phyloP scores from a whole-genome alignment of 148 eudicot species.

The Rheum nobile region DNA sequence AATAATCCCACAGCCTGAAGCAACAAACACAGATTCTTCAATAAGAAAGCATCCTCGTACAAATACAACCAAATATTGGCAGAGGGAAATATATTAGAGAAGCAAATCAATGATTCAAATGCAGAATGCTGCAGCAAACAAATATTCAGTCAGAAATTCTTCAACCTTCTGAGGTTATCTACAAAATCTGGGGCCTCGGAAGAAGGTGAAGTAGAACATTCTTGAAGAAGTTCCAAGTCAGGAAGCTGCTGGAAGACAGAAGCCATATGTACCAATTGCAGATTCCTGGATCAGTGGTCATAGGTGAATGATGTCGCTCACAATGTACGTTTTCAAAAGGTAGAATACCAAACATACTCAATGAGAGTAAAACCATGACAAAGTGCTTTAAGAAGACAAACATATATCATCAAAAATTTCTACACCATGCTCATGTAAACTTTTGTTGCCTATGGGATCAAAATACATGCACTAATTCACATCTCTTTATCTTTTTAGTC shows the following conservation, averaged over 20 bases:
- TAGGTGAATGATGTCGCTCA: background rate
- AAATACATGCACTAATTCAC: background rate
- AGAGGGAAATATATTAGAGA: background rate
- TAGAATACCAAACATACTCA: background rate
- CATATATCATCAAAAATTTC: background rate
- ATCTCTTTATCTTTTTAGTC: background rate
- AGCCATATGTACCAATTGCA: slow-evolving; percentile 23
- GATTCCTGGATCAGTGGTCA: slow-evolving; percentile 33
- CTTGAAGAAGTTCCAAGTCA: slow-evolving; percentile 54
- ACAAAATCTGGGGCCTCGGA: slow-evolving; percentile 90
- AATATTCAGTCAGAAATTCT: background rate
- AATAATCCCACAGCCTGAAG: slow-evolving; percentile 52
- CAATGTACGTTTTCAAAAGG: background rate
- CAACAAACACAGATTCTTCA: slow-evolving; percentile 4
- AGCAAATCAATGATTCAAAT: background rate
- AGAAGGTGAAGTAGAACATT: slow-evolving; percentile 73
- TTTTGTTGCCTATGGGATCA: background rate
- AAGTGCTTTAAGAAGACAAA: background rate
- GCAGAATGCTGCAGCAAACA: background rate
- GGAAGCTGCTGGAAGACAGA: slow-evolving; percentile 28
- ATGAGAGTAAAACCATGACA: background rate
- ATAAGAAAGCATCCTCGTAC: background rate
- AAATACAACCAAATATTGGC: background rate
- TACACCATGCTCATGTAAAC: background rate
- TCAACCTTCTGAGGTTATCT: slow-evolving; percentile 53